These are phyloP conservation scores for Umbellularia californica DNA, from an alignment of 164 flowering plant genomes.

Conservation along the genomic window DNA sequence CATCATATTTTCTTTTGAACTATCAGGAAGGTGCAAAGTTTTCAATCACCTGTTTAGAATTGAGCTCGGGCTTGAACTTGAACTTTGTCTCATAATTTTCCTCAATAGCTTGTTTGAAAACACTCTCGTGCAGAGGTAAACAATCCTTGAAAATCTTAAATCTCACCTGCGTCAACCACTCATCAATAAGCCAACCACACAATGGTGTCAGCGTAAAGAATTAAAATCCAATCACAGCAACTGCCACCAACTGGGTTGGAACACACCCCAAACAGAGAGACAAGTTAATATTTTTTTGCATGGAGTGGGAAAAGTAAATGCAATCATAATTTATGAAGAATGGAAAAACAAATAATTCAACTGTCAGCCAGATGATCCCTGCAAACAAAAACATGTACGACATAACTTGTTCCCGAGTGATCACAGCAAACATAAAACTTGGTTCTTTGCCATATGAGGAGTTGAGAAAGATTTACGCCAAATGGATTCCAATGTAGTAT, in stretches of 20 bases:
- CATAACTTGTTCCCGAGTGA: too few relatives aligned
- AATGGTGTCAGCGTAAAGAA: too few relatives aligned
- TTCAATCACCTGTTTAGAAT: slow-evolving; percentile 20
- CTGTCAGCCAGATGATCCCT: too few relatives aligned
- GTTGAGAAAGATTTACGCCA: too few relatives aligned
- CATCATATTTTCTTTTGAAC: neutral
- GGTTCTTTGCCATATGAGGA: too few relatives aligned
- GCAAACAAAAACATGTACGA: neutral
- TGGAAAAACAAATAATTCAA: too few relatives aligned
- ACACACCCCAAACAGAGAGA: neutral
- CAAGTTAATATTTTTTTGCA: neutral
- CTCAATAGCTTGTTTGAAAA: slow-evolving; percentile 32
- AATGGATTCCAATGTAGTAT: too few relatives aligned
- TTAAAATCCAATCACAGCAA: neutral
- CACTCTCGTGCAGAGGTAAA: slow-evolving; percentile 40
- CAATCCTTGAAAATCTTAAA: slow-evolving; percentile 41
- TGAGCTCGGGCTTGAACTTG: slow-evolving; percentile 36
- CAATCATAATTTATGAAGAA: too few relatives aligned
- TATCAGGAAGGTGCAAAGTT: neutral
- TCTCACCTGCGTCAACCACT: slow-evolving; percentile 27
- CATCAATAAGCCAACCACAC: too few relatives aligned
- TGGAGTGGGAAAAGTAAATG: neutral
- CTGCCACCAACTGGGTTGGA: neutral
- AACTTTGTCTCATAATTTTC: slow-evolving; percentile 26
- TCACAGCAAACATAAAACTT: too few relatives aligned